Percentiles rank a stretch among this genome's conserved stretches.
Conservation (phyloP, 2,329 filamentous ascomycete species). For the Neopestalotiopsis sp. region DNA sequence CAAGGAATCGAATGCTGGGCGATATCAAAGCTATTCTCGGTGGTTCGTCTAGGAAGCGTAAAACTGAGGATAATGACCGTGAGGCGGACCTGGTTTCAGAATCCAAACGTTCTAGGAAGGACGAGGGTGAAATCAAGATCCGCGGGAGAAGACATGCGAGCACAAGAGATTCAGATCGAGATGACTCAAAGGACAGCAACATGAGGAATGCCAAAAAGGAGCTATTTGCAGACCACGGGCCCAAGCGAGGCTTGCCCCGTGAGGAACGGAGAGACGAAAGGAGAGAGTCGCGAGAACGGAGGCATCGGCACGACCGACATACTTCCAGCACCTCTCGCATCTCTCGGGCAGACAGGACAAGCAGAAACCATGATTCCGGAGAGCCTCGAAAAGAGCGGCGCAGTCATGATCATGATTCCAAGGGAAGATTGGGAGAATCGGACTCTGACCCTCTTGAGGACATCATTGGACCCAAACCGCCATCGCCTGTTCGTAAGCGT, state of each 20-base stretch:
- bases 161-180: conserved; percentile 20
- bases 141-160: conserved; percentile 21
- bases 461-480: conserved; percentile 76
- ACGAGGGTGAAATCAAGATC: background rate
- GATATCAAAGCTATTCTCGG: conserved; percentile 65
- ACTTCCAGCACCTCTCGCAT: background rate
- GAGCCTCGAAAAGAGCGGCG: conserved; percentile 7
- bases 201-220: conserved; percentile 33
- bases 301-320: conserved; percentile 22
- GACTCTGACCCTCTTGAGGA: conserved; percentile 77
- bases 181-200: conserved; percentile 29
- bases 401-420: background rate
- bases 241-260: background rate
- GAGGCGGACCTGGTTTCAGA: conserved; percentile 19
- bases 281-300: conserved; percentile 22
- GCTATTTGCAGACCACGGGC: conserved; percentile 22
- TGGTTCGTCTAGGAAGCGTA: conserved; percentile 45
- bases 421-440: conserved; percentile 27
- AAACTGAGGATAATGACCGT: conserved; percentile 30
- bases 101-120: conserved; percentile 19
- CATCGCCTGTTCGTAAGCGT: conserved; percentile 57
- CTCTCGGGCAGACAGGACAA: conserved; percentile 12
- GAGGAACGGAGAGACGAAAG: conserved; percentile 17
- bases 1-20: conserved; percentile 63
- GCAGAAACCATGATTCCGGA: conserved; percentile 22